Evolutionary conservation across 139 green algal genomes (phyloP).

Genomic region (Desmodesmus armatus): DNA sequence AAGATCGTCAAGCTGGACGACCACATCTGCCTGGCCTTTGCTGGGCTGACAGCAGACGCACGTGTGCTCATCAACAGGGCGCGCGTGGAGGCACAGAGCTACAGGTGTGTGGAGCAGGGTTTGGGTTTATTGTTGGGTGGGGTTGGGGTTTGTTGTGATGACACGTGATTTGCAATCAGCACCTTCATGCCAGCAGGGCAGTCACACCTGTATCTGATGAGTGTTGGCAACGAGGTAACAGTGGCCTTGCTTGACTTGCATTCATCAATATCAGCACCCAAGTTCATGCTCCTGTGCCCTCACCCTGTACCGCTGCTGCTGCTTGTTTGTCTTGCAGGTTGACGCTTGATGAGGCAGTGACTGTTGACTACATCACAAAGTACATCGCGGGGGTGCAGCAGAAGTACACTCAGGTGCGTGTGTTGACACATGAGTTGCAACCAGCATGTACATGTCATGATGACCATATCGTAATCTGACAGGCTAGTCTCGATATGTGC

Average conservation of each 20-base stretch:
- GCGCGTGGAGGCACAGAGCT: constrained; percentile 90
- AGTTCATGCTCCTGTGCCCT: not conserved
- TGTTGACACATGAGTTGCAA: too few species aligned
- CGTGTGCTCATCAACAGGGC: constrained; percentile 96
- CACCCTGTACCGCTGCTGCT: too few species aligned
- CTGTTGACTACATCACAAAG: constrained; percentile 94
- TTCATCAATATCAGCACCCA: not conserved
- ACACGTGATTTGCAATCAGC: not conserved
- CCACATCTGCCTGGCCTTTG: constrained; percentile 97
- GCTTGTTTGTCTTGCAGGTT: too few species aligned
- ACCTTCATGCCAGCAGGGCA: not conserved
- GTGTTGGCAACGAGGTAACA: too few species aligned
- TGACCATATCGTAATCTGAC: too few species aligned
- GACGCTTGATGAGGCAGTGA: constrained; percentile 88
- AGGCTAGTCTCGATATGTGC: too few species aligned
- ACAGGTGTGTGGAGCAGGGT: too few species aligned
- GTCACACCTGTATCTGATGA: not conserved
- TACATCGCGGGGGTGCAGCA: constrained; percentile 77
- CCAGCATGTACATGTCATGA: too few species aligned
- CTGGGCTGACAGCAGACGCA: constrained; percentile 96
- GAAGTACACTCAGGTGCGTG: constrained; percentile 43
- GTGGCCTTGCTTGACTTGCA: too few species aligned
- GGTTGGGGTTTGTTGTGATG: not conserved
- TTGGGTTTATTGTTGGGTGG: too few species aligned
- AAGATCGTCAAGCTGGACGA: constrained; percentile 99